phyloP scores from a whole-genome alignment of 1,284 basidiomycete species.

The Papiliotrema terrestris region DNA sequence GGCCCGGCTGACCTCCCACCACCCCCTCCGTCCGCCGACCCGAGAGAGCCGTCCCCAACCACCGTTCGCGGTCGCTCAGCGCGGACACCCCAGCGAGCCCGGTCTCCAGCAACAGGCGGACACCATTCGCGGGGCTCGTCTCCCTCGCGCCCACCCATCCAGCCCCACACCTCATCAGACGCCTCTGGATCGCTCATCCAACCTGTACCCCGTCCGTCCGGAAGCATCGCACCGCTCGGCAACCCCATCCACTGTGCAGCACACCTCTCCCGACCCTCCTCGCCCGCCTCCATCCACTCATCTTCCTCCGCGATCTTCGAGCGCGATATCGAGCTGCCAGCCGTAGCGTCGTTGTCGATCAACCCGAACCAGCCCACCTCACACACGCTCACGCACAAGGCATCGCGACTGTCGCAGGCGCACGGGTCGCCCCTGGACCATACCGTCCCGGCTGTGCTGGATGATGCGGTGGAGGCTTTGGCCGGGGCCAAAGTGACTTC shows the following conservation, averaged over 20 bases:
- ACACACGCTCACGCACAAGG: slow-evolving; percentile 37
- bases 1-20: slow-evolving; percentile 45
- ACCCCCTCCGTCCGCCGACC: slow-evolving; percentile 40
- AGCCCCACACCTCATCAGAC: slow-evolving; percentile 6
- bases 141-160: slow-evolving; percentile 13
- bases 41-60: slow-evolving; percentile 40
- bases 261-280: slow-evolving; percentile 35
- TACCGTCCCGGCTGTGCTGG: slow-evolving; percentile 46
- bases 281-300: slow-evolving; percentile 42
- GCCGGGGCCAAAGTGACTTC: slow-evolving; percentile 17
- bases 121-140: slow-evolving; percentile 23
- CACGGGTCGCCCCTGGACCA: slow-evolving; percentile 44
- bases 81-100: slow-evolving; percentile 35
- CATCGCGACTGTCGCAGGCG: slow-evolving; percentile 34
- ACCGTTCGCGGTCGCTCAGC: slow-evolving; percentile 19
- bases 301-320: slow-evolving; percentile 48
- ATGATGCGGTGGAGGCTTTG: slow-evolving; percentile 48
- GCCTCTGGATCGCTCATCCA: neutral
- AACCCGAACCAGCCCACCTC: slow-evolving; percentile 19
- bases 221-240: neutral
- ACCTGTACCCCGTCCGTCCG: neutral
- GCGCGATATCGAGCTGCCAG: slow-evolving; percentile 44
- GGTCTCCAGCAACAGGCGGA: slow-evolving; percentile 28
- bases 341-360: slow-evolving; percentile 33
- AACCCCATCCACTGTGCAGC: slow-evolving; percentile 5